Base-by-base conservation (phyloP, 2,329 filamentous ascomycete species). In the Fusarium ramigenum region DNA sequence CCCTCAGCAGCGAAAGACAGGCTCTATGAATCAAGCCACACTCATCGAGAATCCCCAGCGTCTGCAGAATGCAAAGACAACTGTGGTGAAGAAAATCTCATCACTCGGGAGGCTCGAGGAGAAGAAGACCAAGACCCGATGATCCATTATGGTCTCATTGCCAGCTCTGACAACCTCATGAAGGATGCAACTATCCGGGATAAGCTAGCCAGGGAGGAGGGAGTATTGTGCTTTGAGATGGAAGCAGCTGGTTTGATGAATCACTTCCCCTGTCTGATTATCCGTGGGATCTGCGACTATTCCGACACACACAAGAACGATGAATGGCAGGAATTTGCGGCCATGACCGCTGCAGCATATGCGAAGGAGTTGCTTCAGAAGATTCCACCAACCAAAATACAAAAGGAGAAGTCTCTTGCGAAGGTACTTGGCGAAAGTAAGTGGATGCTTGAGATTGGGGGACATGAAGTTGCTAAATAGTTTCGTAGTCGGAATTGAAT, bases 231-330 rank as follows among this genome's bases (percentile, higher is more conserved):
- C 10, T 57, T 72, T 16, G 60, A 66, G 7, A 66, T 43, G 63
- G 63, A 65, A 60, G 63, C 43, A 16, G 59, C 59, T 0, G 57
- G 44, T 0, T 12, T 60, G 1, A 5, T 25, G 7, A 61, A 74
- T 5, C 63, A 63, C 1, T 75, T 81, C 7, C 79, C 79, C 1
- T 83, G 79, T n/a, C 37, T 83, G 0, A 73, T 81, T 0, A 79
- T 84, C 15, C 76, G 81, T 7, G 82, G 82, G 0, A 80, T 84
- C 2, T 84, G 79, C 34, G 79, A 83, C 43, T 84, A 84, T 54
- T 73, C 81, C 4, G 83, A 85, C 56, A 77, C 75, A 0, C 81
- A 84, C 61, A 73, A 65, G 42, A 68, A 64, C 7, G 30, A 74
- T 0, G 6, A 21, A 23, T 52, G 49, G 32, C 32, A 52, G 2